Evolutionary conservation across 2,329 filamentous ascomycete species (phyloP).

Genomic region (Diplodia sapinea): DNA sequence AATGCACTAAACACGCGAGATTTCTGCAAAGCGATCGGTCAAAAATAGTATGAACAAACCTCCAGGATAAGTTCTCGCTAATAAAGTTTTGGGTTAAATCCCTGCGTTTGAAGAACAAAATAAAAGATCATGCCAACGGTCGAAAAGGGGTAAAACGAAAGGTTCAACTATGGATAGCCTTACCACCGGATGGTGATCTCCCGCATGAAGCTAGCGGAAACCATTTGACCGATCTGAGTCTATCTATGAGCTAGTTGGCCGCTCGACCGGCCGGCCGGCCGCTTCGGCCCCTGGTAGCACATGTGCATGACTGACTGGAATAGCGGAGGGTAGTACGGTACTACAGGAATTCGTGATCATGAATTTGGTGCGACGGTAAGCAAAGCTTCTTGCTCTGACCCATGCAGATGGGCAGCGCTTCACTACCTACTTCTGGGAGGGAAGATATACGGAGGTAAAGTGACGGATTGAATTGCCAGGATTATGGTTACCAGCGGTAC

Average conservation of each 20-base stretch:
- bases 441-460: background rate
- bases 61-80: too few species aligned
- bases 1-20: too few species aligned
- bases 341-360: background rate
- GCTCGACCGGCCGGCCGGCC: background rate
- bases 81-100: too few species aligned
- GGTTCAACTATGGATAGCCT: background rate
- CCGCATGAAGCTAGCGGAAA: background rate
- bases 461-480: background rate
- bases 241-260: background rate
- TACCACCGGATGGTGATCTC: too few species aligned
- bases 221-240: background rate
- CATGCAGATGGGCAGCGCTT: background rate
- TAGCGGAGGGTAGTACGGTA: background rate
- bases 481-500: background rate
- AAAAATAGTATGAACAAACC: too few species aligned
- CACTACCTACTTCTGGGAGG: background rate
- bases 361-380: background rate
- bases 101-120: too few species aligned
- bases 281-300: background rate
- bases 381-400: background rate
- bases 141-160: background rate
- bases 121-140: too few species aligned
- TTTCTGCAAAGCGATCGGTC: too few species aligned
- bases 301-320: background rate